phyloP scores from a whole-genome alignment of 2,329 filamentous ascomycete species.

The Xylogone sp. region DNA sequence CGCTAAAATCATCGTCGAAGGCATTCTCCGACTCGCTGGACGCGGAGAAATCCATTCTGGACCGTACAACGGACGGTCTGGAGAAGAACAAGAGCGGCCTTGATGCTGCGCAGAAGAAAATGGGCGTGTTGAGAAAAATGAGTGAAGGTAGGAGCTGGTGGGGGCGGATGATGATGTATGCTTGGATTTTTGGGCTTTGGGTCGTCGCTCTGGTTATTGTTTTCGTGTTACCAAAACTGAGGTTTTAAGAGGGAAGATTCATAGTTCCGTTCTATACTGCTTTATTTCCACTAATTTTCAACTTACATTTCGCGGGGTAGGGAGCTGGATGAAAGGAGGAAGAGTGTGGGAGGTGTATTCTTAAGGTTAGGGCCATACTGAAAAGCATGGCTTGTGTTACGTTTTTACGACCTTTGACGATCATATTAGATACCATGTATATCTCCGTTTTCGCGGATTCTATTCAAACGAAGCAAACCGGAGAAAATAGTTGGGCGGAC shows the following conservation, averaged over 20 bases:
- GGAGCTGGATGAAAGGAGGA: too few species aligned
- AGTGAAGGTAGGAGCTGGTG: constrained; percentile 87
- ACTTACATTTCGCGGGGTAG: neutral
- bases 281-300: neutral
- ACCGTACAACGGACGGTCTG: constrained; percentile 68
- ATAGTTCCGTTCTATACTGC: too few species aligned
- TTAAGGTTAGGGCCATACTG: neutral
- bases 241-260: constrained; percentile 53
- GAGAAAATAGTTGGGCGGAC: too few species aligned
- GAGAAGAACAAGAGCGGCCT: constrained; percentile 74
- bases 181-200: constrained; percentile 79
- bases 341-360: too few species aligned
- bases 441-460: too few species aligned
- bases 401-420: too few species aligned
- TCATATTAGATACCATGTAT: too few species aligned
- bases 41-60: constrained; percentile 66
- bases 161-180: constrained; percentile 80
- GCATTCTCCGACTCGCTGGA: constrained; percentile 71
- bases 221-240: constrained; percentile 81
- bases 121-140: constrained; percentile 75
- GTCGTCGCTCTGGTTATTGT: constrained; percentile 74
- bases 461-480: too few species aligned
- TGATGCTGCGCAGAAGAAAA: constrained; percentile 69
- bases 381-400: neutral
- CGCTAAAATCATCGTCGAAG: constrained; percentile 72